Evolutionary conservation across 106 monocot genomes (phyloP).

Genomic region (Alisma plantagoaquatica): DNA sequence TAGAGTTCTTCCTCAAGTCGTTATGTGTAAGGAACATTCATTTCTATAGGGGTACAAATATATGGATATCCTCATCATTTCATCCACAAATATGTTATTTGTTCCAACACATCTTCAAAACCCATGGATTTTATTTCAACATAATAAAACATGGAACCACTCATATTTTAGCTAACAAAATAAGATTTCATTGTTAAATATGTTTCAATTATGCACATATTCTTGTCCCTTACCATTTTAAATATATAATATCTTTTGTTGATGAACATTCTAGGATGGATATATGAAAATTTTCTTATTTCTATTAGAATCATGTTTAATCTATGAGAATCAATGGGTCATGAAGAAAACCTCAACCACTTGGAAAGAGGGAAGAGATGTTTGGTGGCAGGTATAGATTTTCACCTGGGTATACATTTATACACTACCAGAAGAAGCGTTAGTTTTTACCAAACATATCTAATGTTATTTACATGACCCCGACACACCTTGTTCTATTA

Average conservation of each 20-base stretch:
- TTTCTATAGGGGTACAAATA: too few species aligned
- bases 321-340: conserved; percentile 71
- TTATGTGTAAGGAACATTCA: too few species aligned
- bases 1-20: too few species aligned
- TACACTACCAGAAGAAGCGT: background rate
- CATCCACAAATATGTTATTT: background rate
- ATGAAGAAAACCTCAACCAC: conserved; percentile 72
- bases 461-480: background rate
- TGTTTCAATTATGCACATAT: background rate
- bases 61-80: too few species aligned
- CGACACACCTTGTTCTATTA: too few species aligned
- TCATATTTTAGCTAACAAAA: background rate
- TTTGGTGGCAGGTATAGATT: conserved; percentile 88
- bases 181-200: background rate
- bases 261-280: background rate
- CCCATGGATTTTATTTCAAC: background rate
- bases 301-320: conserved; percentile 65
- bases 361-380: conserved; percentile 78
- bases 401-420: background rate
- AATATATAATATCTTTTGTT: background rate
- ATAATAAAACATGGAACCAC: background rate
- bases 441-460: background rate
- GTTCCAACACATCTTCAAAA: background rate
- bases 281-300: background rate
- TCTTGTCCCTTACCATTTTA: background rate